Percentiles rank a stretch among this genome's conserved stretches.
Evolutionary conservation across 352 stramenopile genomes (phyloP).

Genomic region (Phytophthora litchii): DNA sequence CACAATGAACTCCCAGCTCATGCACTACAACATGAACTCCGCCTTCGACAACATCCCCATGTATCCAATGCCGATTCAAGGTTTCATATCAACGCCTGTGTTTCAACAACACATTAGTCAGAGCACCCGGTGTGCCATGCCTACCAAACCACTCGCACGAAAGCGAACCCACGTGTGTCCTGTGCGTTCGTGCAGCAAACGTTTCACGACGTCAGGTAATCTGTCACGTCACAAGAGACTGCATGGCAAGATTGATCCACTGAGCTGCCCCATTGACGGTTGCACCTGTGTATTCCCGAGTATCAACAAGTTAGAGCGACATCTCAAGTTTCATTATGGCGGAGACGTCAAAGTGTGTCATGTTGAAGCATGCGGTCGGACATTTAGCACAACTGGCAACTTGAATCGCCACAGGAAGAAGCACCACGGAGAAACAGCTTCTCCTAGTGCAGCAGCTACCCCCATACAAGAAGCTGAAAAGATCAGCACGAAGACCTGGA

Average conservation of each 20-base stretch:
- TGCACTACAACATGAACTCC: constrained; percentile 18
- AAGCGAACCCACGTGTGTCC: constrained; percentile 48
- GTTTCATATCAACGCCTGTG: background rate
- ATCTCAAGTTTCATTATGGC: constrained; percentile 57
- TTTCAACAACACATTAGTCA: constrained; percentile 15
- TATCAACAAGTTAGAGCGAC: constrained; percentile 40
- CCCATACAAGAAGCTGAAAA: constrained; percentile 1
- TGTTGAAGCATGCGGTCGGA: constrained; percentile 40
- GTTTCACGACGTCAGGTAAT: constrained; percentile 60
- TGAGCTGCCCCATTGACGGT: constrained; percentile 31
- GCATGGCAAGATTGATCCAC: constrained; percentile 44
- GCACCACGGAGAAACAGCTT: constrained; percentile 23
- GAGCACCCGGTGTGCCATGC: constrained; percentile 14
- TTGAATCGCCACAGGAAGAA: constrained; percentile 50
- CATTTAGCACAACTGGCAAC: constrained; percentile 54
- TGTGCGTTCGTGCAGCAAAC: constrained; percentile 46
- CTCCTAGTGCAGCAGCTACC: constrained; percentile 3
- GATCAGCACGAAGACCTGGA: constrained; percentile 5
- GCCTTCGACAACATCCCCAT: constrained; percentile 16
- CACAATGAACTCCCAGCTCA: constrained; percentile 10
- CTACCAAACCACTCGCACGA: constrained; percentile 32
- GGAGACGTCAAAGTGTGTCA: constrained; percentile 43
- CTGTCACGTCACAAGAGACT: constrained; percentile 51
- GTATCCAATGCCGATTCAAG: constrained; percentile 5
- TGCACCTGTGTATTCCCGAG: constrained; percentile 42